Percentiles rank a stretch among this genome's conserved stretches.
Evolutionary conservation across 140 eudicot species (phyloP).

Genomic region (Cichorium intybus): DNA sequence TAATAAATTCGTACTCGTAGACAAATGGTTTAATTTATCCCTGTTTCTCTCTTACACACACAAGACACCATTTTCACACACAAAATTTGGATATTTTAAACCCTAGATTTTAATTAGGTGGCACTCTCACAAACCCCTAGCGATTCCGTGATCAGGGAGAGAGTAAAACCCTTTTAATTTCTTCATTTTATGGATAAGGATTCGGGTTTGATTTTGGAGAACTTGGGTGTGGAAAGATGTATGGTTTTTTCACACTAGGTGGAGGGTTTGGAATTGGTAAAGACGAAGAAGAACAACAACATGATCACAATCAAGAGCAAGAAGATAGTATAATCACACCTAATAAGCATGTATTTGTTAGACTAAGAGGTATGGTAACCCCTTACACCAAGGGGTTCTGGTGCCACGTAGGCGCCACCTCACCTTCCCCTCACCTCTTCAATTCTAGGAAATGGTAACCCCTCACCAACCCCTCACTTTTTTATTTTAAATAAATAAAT

Average conservation of each 20-base stretch:
- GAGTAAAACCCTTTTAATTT: constrained; percentile 7
- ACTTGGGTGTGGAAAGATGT: constrained; percentile 37
- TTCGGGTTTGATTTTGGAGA: constrained; percentile 29
- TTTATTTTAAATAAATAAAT: too few relatives aligned
- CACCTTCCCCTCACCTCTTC: too few relatives aligned
- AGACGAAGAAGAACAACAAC: constrained; percentile 20
- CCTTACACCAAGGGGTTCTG: too few relatives aligned
- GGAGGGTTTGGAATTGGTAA: constrained; percentile 19
- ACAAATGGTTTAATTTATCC: background rate
- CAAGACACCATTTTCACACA: constrained; percentile 6
- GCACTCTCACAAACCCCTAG: constrained; percentile 34
- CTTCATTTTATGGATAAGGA: constrained; percentile 46
- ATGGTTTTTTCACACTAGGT: constrained; percentile 72
- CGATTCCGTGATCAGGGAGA: constrained; percentile 35
- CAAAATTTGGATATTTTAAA: constrained; percentile 7
- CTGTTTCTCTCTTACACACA: constrained; percentile 18
- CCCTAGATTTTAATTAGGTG: constrained; percentile 43
- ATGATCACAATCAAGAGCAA: constrained; percentile 24
- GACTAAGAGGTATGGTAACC: too few relatives aligned
- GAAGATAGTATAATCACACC: constrained; percentile 30
- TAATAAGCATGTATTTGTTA: constrained; percentile 51
- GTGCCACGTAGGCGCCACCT: too few relatives aligned
- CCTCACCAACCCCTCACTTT: too few relatives aligned
- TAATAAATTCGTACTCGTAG: too few relatives aligned
- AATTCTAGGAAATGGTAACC: too few relatives aligned